phyloP scores from a whole-genome alignment of 1,139 yeast genomes.

The Candida dubliniensis region DNA sequence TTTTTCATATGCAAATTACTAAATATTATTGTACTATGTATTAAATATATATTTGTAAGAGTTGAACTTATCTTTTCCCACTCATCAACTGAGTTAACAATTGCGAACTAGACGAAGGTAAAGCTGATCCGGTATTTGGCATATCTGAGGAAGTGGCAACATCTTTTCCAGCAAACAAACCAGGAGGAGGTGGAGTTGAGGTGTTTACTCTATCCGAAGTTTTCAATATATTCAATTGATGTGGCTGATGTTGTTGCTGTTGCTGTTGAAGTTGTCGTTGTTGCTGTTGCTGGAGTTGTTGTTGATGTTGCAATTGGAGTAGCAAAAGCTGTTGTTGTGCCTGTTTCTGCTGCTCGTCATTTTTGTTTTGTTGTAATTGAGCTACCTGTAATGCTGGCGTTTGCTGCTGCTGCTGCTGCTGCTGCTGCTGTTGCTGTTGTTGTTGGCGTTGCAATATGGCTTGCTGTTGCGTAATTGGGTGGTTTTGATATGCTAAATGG shows the following conservation, averaged over 20 bases:
- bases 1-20: neutral
- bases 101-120: slow-evolving; percentile 57
- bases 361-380: slow-evolving; percentile 25
- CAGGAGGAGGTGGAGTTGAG: slow-evolving; percentile 49
- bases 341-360: slow-evolving; percentile 18
- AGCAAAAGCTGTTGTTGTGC: slow-evolving; percentile 19
- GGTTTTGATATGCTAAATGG: slow-evolving; percentile 50
- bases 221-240: slow-evolving; percentile 31
- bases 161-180: slow-evolving; percentile 31
- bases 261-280: slow-evolving; percentile 12
- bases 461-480: slow-evolving; percentile 44
- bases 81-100: slow-evolving; percentile 69
- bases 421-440: slow-evolving; percentile 28
- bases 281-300: slow-evolving; percentile 12
- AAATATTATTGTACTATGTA: neutral
- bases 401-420: slow-evolving; percentile 19
- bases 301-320: slow-evolving; percentile 17
- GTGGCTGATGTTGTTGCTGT: slow-evolving; percentile 13
- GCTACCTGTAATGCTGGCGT: slow-evolving; percentile 16
- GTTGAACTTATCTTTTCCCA: slow-evolving; percentile 48
- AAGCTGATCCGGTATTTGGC: slow-evolving; percentile 14
- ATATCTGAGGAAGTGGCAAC: slow-evolving; percentile 11
- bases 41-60: too few relatives aligned
- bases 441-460: slow-evolving; percentile 34
- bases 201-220: slow-evolving; percentile 35